A percentile compares a stretch with the other conserved stretches of the same genome.
These are phyloP conservation scores for Cladosporium halotolerans DNA, from an alignment of 2,329 filamentous ascomycete species.

Conservation along the genomic window DNA sequence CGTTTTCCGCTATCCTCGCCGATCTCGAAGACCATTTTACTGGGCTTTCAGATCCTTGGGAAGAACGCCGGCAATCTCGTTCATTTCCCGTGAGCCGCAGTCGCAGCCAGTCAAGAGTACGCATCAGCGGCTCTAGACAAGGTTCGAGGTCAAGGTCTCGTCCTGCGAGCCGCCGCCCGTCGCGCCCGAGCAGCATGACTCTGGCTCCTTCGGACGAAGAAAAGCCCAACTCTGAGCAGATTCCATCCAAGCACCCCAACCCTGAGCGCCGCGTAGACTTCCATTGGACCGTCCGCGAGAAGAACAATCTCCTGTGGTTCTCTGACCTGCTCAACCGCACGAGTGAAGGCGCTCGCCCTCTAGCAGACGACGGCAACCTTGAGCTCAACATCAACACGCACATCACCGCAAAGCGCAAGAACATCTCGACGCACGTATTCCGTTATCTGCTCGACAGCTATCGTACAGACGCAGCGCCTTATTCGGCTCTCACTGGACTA, in stretches of 20 bases:
- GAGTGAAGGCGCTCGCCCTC: slow-evolving; percentile 33
- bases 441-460: slow-evolving; percentile 53
- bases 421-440: slow-evolving; percentile 50
- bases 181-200: slow-evolving; percentile 2
- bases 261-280: slow-evolving; percentile 46
- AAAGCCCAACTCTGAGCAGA: neutral
- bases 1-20: slow-evolving; percentile 51
- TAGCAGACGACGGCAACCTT: slow-evolving; percentile 33
- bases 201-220: slow-evolving; percentile 1
- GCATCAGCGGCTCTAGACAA: neutral
- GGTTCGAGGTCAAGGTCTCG: neutral
- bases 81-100: slow-evolving; percentile 5
- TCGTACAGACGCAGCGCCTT: slow-evolving; percentile 45
- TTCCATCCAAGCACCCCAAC: slow-evolving; percentile 5
- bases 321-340: slow-evolving; percentile 50
- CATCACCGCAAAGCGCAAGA: slow-evolving; percentile 50
- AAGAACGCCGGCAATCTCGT: slow-evolving; percentile 3
- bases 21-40: slow-evolving; percentile 42
- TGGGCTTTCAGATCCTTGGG: slow-evolving; percentile 21
- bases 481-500: slow-evolving; percentile 50
- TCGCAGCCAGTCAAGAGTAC: slow-evolving; percentile 6
- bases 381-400: slow-evolving; percentile 53
- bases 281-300: slow-evolving; percentile 55
- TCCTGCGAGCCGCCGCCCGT: neutral
- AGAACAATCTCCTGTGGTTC: slow-evolving; percentile 53